These are phyloP conservation scores for Solanum habrochaites DNA, from an alignment of 257 asterid genomes.

Conservation along the genomic window DNA sequence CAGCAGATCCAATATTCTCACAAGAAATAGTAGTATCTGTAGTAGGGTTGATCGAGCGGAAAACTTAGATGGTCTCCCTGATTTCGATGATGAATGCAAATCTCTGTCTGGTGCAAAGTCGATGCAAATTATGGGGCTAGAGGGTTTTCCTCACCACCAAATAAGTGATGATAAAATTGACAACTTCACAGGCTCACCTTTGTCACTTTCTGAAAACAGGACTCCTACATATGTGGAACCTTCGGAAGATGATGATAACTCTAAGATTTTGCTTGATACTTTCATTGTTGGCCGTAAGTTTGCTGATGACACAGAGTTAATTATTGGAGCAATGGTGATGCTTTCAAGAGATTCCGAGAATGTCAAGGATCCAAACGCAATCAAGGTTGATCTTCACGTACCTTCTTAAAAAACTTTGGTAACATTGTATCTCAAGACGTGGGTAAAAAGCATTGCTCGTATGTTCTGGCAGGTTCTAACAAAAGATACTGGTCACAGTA, in stretches of 20 bases:
- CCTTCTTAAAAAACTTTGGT: background rate
- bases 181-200: constrained; percentile 8
- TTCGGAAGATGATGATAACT: constrained; percentile 19
- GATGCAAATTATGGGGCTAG: background rate
- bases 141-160: constrained; percentile 11
- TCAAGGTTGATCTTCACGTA: constrained; percentile 47
- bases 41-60: constrained; percentile 2
- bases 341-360: constrained; percentile 71
- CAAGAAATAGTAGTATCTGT: background rate
- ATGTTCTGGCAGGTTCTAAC: constrained; percentile 49
- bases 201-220: constrained; percentile 13
- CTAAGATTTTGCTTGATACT: constrained; percentile 41
- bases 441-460: background rate
- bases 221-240: constrained; percentile 16
- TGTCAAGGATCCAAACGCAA: constrained; percentile 66
- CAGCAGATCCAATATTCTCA: background rate
- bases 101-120: background rate
- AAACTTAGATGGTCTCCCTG: constrained; percentile 15
- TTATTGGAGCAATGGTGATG: constrained; percentile 35
- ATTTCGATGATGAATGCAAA: background rate
- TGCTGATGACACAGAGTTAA: constrained; percentile 34
- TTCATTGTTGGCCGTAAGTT: constrained; percentile 80
- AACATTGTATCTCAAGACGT: background rate
- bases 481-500: constrained; percentile 35
- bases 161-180: constrained; percentile 8